A percentile compares a stretch with the other conserved stretches of the same genome.
phyloP scores from a whole-genome alignment of 2,329 filamentous ascomycete genomes.

The Penicillium brevicompactum region DNA sequence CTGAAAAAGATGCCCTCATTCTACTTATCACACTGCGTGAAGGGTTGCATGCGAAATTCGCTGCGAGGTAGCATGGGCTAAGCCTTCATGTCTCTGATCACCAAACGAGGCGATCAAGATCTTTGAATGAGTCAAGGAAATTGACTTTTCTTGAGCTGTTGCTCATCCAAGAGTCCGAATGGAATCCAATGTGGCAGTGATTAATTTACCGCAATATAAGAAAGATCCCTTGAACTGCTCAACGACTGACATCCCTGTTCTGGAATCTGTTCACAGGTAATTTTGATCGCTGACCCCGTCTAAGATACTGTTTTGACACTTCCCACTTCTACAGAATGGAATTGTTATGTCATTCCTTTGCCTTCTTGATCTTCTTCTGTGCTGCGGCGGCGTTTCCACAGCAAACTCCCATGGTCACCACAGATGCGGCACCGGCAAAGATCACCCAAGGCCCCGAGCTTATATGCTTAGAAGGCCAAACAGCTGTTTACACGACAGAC shows the following conservation, averaged over 20 bases:
- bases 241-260: too few relatives aligned
- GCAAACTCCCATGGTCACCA: conserved; percentile 2
- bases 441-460: conserved; percentile 17
- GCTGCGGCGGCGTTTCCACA: conserved; percentile 12
- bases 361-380: background rate
- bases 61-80: conserved; percentile 5
- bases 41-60: conserved; percentile 2
- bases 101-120: background rate
- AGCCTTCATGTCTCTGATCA: background rate
- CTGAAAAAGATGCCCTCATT: background rate
- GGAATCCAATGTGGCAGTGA: background rate
- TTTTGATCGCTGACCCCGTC: background rate
- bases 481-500: conserved; percentile 27
- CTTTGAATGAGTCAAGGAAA: background rate
- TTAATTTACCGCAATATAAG: background rate
- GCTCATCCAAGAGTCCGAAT: too few relatives aligned
- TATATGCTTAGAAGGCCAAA: conserved; percentile 21
- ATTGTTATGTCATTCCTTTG: background rate
- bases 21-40: too few relatives aligned
- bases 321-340: background rate
- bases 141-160: background rate
- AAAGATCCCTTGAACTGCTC: background rate
- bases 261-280: background rate
- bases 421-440: conserved; percentile 6
- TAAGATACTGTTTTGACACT: background rate